Evolutionary conservation across 2,329 filamentous ascomycete genomes (phyloP), one percentile per base, ranked within the genome.

Genomic region (Scytalidium lignicola): DNA sequence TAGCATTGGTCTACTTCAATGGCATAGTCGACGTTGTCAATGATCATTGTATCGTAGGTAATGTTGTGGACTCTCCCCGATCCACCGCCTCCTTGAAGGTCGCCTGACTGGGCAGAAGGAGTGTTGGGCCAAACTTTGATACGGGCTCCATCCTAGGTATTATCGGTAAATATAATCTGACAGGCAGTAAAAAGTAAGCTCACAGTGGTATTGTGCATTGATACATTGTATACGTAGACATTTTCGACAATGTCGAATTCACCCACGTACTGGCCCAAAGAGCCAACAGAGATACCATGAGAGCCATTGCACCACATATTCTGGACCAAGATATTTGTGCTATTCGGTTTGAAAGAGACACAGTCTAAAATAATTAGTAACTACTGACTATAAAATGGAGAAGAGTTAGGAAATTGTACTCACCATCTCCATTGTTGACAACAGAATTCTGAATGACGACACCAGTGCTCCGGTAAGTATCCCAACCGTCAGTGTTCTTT

Each of bases 341-440:
- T 82, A 63, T 88, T 88, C 17, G 84, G 84, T 66, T 88, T 88
- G 74, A 88, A 88, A 0, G 82, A 83, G 12, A 88, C 81, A 52
- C 85, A 88, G 62, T 89, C 78, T 70, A 41, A 19, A 53, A 32
- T 8, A 40, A 44, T 58, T 44, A 60, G 50, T 40, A 19, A 18
- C 49, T 39, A n/a, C 2, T 40, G 32, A 17, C 23, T 22, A 9
- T 19, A 2, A 12, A 39, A 26, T 26, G 10, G 13, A n/a, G 2
- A 15, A 42, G 2, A 37, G 12, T 13, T n/a, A 32, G 10, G 10
- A 32, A 19, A 21, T 22, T 7, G 10, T 39, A 50, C 50, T 52
- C 49, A 60, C 61, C 81, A 61, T 87, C 83, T 29, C 79, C 80
- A 56, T 86, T 86, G 62, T 79, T 72, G 54, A 83, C 76, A 21